Base-by-base conservation (phyloP, 345 rosid genomes). In the Rhodamnia rubescens region DNA sequence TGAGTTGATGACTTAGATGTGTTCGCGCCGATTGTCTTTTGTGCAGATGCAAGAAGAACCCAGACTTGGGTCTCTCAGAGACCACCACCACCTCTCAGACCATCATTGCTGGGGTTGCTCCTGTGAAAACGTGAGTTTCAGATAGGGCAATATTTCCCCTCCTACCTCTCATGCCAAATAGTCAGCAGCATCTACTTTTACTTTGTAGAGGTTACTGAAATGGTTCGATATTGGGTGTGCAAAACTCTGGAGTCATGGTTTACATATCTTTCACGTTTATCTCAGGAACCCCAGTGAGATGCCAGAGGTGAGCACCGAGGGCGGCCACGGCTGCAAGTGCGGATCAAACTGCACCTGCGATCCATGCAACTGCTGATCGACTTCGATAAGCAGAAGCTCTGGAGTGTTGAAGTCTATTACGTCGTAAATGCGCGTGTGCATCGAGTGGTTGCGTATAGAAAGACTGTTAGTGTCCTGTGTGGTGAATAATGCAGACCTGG, bases 1-100 rank as follows among this genome's bases (percentile, higher is more conserved):
- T 20, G 80, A 69, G 40, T 32, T 11, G 47, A 69, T 20, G 80
- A 20, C 80, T 69, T 5, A 32, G 80, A 36, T 36, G 14, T 18
- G 47, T 69, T 18, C 1, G 47, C 18, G 22, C 18, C 80, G 47
- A 69, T 69, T 36, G 80, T 69, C 80, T 82, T 49, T 32, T 47
- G 47, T 52, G 64, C 61, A 83, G 81, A 44, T 55, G 83, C 69
- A 32, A 20, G 75, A 74, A 64, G 53, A 52, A 89, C 85, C 91
- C 93, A n/a, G 90, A 89, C 85, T 24, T 90, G 91, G 84, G 90
- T n/a, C 51, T 5, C 85, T 36, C 90, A 3, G 95, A 92, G 91
- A 83, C 57, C 58, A 83, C 88, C 82, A 61, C 58, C 58, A 85
- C 87, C 27, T 21, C 32, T 4, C 88, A 86, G 88, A 87, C 91